These are phyloP conservation scores for Neoascochyta sp. DNA, from an alignment of 2,329 filamentous ascomycete species.

Conservation along the genomic window DNA sequence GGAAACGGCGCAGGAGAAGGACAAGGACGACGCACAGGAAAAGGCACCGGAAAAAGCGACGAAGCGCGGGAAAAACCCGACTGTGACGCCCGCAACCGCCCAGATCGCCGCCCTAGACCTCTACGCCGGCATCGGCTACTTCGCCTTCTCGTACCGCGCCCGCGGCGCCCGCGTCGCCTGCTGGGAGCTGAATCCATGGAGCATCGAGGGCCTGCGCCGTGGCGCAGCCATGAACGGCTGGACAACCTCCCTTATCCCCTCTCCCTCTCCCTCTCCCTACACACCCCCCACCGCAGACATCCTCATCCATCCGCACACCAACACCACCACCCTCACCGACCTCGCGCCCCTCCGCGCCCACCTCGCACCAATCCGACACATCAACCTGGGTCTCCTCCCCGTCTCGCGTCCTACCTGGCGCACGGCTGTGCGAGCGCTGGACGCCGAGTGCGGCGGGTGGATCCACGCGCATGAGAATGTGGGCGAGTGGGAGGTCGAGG, in stretches of 20 bases:
- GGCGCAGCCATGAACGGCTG: slow-evolving; percentile 44
- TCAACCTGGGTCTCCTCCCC: slow-evolving; percentile 58
- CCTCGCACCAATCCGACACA: slow-evolving; percentile 49
- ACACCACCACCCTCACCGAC: slow-evolving; percentile 28
- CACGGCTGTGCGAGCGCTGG: slow-evolving; percentile 48
- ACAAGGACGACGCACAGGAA: too few relatives aligned
- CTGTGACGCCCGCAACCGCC: slow-evolving; percentile 14
- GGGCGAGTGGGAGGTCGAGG: slow-evolving; percentile 31
- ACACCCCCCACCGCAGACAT: too few relatives aligned
- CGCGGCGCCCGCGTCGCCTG: slow-evolving; percentile 72
- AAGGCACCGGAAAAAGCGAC: neutral
- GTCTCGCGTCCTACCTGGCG: slow-evolving; percentile 50
- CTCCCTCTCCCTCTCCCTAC: too few relatives aligned
- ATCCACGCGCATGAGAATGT: slow-evolving; percentile 61
- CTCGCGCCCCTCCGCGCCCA: neutral
- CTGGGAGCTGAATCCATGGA: slow-evolving; percentile 76
- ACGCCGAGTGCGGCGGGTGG: slow-evolving; percentile 50
- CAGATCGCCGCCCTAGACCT: slow-evolving; percentile 68
- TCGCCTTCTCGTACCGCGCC: slow-evolving; percentile 72
- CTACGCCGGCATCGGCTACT: slow-evolving; percentile 92
- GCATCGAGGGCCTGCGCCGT: slow-evolving; percentile 43
- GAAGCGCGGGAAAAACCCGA: too few relatives aligned
- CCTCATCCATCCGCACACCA: too few relatives aligned
- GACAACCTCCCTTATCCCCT: slow-evolving; percentile 10
- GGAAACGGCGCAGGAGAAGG: too few relatives aligned